Percentiles rank a stretch among this genome's conserved stretches.
Evolutionary conservation across 139 green algal genomes (phyloP).

Genomic region (Yamagishiella unicocca): DNA sequence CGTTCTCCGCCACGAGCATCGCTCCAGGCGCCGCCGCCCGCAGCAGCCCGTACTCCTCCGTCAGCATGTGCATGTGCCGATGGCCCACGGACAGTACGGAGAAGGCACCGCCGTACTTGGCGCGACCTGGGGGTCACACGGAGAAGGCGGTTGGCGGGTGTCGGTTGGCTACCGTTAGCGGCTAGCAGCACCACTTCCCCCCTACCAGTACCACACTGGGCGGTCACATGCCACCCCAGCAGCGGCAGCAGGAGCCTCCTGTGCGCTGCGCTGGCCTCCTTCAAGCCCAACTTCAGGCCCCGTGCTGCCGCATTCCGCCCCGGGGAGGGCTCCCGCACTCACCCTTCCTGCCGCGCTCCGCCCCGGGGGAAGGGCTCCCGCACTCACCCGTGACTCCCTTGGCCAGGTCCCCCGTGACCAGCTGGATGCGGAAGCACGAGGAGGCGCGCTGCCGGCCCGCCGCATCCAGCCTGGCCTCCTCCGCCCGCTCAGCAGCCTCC

Average conservation of each 20-base stretch:
- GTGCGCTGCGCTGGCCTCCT: neutral
- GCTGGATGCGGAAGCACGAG: conserved; percentile 37
- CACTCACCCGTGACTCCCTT: conserved; percentile 57
- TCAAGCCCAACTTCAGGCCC: neutral
- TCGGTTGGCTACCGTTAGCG: too few relatives aligned
- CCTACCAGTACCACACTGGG: neutral
- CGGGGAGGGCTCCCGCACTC: too few relatives aligned
- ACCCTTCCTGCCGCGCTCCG: too few relatives aligned
- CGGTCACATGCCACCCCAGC: neutral
- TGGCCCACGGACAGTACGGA: conserved; percentile 62
- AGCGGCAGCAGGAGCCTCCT: neutral
- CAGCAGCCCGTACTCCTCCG: conserved; percentile 35
- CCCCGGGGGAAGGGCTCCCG: too few relatives aligned
- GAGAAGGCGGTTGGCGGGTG: neutral
- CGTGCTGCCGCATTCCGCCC: neutral
- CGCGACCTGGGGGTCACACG: neutral
- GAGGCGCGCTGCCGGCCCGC: conserved; percentile 5
- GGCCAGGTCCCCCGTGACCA: conserved; percentile 61
- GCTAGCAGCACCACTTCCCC: too few relatives aligned
- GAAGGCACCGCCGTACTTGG: conserved; percentile 56
- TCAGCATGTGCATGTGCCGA: conserved; percentile 68
- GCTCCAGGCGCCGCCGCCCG: conserved; percentile 48
- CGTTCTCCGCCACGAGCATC: conserved; percentile 65
- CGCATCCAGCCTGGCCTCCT: conserved; percentile 39
- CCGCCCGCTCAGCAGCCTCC: conserved; percentile 23